A percentile compares a stretch with the other conserved stretches of the same genome.
phyloP scores from a whole-genome alignment of 116 monocot genomes.

The Phalaenopsis hybrid region DNA sequence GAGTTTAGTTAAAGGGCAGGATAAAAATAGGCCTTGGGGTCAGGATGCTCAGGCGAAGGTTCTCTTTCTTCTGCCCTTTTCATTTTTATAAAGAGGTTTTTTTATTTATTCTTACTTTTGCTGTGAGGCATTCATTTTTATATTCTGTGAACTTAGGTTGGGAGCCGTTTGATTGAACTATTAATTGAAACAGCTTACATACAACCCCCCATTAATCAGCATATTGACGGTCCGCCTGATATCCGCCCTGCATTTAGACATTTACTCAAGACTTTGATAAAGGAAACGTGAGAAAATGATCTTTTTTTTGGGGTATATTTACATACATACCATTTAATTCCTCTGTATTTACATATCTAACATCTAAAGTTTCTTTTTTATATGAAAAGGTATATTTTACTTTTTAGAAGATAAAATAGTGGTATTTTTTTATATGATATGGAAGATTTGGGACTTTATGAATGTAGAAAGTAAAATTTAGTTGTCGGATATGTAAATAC shows the following conservation, averaged over 20 bases:
- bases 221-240: slow-evolving; percentile 63
- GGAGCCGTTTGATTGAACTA: slow-evolving; percentile 88
- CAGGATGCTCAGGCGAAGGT: slow-evolving; percentile 80
- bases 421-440: too few species aligned
- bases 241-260: slow-evolving; percentile 93
- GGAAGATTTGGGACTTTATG: too few species aligned
- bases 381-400: too few species aligned
- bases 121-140: background rate
- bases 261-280: slow-evolving; percentile 28
- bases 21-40: slow-evolving; percentile 78
- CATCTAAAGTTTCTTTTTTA: too few species aligned
- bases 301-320: too few species aligned
- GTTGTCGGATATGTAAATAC: too few species aligned
- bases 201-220: slow-evolving; percentile 86
- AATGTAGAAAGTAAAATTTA: too few species aligned
- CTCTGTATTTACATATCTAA: too few species aligned
- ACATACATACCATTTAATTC: too few species aligned
- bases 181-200: slow-evolving; percentile 86
- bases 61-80: slow-evolving; percentile 4
- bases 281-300: slow-evolving; percentile 40
- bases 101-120: background rate
- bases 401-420: too few species aligned
- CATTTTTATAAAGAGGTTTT: background rate
- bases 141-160: slow-evolving; percentile 53
- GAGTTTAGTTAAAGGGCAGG: slow-evolving; percentile 72